Evolutionary conservation across 148 eudicot species (phyloP), one percentile per base, ranked within the genome.

Genomic region (Fallopia convolvulus): DNA sequence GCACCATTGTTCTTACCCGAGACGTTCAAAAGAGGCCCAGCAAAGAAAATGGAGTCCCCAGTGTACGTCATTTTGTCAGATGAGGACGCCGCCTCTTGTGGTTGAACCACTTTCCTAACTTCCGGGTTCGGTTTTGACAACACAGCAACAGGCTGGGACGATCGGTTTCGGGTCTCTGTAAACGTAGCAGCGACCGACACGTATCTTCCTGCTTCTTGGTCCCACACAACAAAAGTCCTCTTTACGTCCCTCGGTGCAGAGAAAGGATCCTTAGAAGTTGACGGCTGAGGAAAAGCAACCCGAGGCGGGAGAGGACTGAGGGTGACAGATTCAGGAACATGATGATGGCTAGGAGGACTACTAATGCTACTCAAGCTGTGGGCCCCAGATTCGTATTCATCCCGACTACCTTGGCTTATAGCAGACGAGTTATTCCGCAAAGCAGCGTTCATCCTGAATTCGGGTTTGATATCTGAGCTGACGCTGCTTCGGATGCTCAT

Each of bases 11-110:
- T 50, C 18, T 50, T 12, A 50, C 17, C 55, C 15, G 55, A 50
- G 55, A 17, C 15, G 26, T 36, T 82, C 74, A 72, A 47, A 55
- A 90, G 89, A 52, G 98, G 94, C 26, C 97, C 98, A 8, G 97
- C 92, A 70, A 85, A 91, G 87, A 92, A 94, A 32, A 92, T 94
- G 6, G 98, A 91, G 60, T 94, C 94, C 65, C 97, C 93, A 0
- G 93, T 78, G 76, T 87, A 87, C 65, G 81, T 77, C 40, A 88
- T 86, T 84, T 93, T 93, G 0, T 50, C 55, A 3, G n/a, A 50
- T 50, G 89, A 84, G 32, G 97, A 79, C 60, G 92, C 83, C 60
- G 92, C 83, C 18, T 50, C 55, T 17, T 50, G 55, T 50, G 55
- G 55, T 50, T 53, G 78, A 52, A 42, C 44, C 76, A 47, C 87